Conservation (phyloP, 805 yeast species). For the Saccharomycopsis guyanensis region DNA sequence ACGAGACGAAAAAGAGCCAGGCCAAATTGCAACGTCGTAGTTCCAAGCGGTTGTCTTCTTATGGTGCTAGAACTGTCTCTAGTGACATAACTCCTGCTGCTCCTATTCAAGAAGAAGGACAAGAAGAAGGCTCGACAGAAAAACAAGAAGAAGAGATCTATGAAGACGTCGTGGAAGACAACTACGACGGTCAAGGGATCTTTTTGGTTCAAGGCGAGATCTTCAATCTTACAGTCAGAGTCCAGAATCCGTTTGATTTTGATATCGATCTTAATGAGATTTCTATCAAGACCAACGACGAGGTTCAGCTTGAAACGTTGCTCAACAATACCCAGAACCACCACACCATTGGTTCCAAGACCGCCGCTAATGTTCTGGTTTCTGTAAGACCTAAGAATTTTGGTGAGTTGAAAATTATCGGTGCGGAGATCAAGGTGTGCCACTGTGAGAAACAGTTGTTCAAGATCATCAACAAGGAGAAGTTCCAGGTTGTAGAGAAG, state of each 20-base stretch:
- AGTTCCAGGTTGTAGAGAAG: slow-evolving; percentile 24
- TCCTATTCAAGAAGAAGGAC: slow-evolving; percentile 15
- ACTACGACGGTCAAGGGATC: slow-evolving; percentile 22
- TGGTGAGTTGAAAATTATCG: slow-evolving; percentile 44
- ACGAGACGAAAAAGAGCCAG: slow-evolving; percentile 15
- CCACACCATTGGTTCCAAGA: slow-evolving; percentile 32
- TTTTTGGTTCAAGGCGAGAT: slow-evolving; percentile 55
- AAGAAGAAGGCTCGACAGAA: background rate
- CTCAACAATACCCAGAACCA: slow-evolving; percentile 21
- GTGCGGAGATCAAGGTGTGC: slow-evolving; percentile 43
- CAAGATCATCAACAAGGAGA: slow-evolving; percentile 31
- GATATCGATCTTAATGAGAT: slow-evolving; percentile 54
- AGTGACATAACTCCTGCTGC: slow-evolving; percentile 11
- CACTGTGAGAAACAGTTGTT: slow-evolving; percentile 44
- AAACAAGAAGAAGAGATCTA: slow-evolving; percentile 19
- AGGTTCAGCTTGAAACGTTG: slow-evolving; percentile 26
- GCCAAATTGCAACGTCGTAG: slow-evolving; percentile 13
- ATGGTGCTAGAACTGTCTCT: slow-evolving; percentile 16
- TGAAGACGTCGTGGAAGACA: slow-evolving; percentile 21
- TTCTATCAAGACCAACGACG: slow-evolving; percentile 28
- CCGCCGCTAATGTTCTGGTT: slow-evolving; percentile 33
- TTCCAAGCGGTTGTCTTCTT: slow-evolving; percentile 9
- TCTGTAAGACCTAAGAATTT: slow-evolving; percentile 40
- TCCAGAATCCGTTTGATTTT: slow-evolving; percentile 79
- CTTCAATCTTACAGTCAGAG: slow-evolving; percentile 43